phyloP scores from a whole-genome alignment of 2,329 filamentous ascomycete genomes.

The Penicillium psychrosexuale region DNA sequence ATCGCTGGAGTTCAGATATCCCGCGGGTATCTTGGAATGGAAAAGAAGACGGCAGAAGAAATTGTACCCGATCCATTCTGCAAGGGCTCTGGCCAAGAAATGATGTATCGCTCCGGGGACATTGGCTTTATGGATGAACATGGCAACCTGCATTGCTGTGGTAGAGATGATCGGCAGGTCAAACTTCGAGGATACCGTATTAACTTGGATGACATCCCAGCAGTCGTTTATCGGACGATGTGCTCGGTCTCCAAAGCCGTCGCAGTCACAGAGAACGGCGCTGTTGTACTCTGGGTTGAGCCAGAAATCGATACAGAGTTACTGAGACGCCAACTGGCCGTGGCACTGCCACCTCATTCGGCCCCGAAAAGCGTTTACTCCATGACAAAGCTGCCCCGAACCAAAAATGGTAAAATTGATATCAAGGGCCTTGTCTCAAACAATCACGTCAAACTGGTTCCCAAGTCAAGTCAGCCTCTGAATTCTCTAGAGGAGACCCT shows the following conservation, averaged over 20 bases:
- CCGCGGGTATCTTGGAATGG: not conserved
- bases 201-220: not conserved
- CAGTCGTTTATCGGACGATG: not conserved
- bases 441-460: not conserved
- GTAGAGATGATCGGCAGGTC: not conserved
- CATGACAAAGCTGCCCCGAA: not conserved
- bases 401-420: not conserved
- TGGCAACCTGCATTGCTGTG: not conserved
- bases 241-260: not conserved
- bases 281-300: not conserved
- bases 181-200: conserved; percentile 1
- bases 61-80: not conserved
- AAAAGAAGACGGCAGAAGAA: not conserved
- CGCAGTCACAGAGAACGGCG: not conserved
- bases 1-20: not conserved
- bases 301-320: not conserved
- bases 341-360: not conserved
- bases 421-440: not conserved
- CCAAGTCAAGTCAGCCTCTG: not conserved
- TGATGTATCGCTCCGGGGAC: conserved; percentile 2
- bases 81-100: not conserved
- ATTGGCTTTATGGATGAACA: not conserved
- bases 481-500: not conserved
- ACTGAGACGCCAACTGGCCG: not conserved
- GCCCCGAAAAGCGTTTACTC: not conserved